Evolutionary conservation across 2,329 filamentous ascomycete genomes (phyloP).

Genomic region (Podosphaera aphanis): DNA sequence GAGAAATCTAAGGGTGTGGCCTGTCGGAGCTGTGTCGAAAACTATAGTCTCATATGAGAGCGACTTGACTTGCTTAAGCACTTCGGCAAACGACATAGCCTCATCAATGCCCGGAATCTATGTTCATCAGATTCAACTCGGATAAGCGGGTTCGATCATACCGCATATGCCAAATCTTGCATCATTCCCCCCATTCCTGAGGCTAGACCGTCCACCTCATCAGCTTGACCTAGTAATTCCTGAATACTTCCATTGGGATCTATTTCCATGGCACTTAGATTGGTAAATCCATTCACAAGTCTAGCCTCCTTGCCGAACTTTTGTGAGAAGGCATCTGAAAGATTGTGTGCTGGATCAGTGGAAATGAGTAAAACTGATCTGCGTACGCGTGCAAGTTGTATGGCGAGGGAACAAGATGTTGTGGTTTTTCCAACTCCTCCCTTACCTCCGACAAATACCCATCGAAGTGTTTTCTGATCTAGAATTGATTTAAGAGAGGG

Average conservation of each 20-base stretch:
- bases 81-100: slow-evolving; percentile 98
- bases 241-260: slow-evolving; percentile 96
- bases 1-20: slow-evolving; percentile 92
- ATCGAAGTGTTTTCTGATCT: slow-evolving; percentile 82
- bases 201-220: slow-evolving; percentile 49
- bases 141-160: slow-evolving; percentile 21
- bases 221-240: slow-evolving; percentile 59
- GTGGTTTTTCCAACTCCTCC: slow-evolving; percentile 97
- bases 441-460: slow-evolving; percentile 98
- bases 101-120: slow-evolving; percentile 97
- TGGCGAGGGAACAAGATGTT: slow-evolving; percentile 94
- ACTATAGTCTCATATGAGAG: slow-evolving; percentile 97
- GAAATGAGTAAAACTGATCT: slow-evolving; percentile 94
- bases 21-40: slow-evolving; percentile 94
- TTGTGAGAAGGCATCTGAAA: slow-evolving; percentile 92
- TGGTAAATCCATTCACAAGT: slow-evolving; percentile 73
- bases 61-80: slow-evolving; percentile 96
- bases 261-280: slow-evolving; percentile 96
- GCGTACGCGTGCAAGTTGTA: slow-evolving; percentile 85
- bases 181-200: slow-evolving; percentile 81
- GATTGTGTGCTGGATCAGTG: slow-evolving; percentile 92
- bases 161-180: slow-evolving; percentile 91
- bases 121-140: neutral
- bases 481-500: slow-evolving; percentile 85
- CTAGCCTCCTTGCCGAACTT: slow-evolving; percentile 98